Conservation (phyloP, 106 monocot genomes). For the Alisma plantagoaquatica region DNA sequence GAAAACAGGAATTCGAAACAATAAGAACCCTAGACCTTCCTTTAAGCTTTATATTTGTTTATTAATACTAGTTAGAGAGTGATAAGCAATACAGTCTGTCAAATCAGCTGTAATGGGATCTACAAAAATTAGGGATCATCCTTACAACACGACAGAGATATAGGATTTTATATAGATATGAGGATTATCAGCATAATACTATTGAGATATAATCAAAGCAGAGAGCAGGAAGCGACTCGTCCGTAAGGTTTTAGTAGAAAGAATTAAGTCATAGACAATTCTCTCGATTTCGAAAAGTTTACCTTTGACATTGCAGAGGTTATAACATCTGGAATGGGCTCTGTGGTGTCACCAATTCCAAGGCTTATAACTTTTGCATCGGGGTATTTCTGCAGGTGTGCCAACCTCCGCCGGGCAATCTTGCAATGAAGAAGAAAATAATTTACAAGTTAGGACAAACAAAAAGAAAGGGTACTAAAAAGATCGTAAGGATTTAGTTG, state of each 20-base stretch:
- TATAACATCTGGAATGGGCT: slow-evolving; percentile 86
- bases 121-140: neutral
- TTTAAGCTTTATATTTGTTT: too few species aligned
- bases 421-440: slow-evolving; percentile 16
- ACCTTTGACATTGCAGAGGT: slow-evolving; percentile 77
- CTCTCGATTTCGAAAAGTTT: slow-evolving; percentile 9
- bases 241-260: neutral
- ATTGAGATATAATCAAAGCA: neutral
- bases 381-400: slow-evolving; percentile 59
- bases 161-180: too few species aligned
- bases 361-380: slow-evolving; percentile 82
- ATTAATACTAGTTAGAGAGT: too few species aligned
- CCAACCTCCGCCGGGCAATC: slow-evolving; percentile 67
- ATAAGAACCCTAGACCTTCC: too few species aligned
- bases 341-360: slow-evolving; percentile 88
- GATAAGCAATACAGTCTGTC: too few species aligned
- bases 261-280: slow-evolving; percentile 1
- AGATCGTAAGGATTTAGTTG: neutral
- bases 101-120: too few species aligned
- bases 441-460: neutral
- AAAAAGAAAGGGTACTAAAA: neutral
- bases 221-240: too few species aligned
- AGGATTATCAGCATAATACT: neutral
- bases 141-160: neutral
- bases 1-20: too few species aligned